These are phyloP conservation scores for Stenogyne calaminthoides DNA, from an alignment of 305 asterid genomes.

Conservation along the genomic window DNA sequence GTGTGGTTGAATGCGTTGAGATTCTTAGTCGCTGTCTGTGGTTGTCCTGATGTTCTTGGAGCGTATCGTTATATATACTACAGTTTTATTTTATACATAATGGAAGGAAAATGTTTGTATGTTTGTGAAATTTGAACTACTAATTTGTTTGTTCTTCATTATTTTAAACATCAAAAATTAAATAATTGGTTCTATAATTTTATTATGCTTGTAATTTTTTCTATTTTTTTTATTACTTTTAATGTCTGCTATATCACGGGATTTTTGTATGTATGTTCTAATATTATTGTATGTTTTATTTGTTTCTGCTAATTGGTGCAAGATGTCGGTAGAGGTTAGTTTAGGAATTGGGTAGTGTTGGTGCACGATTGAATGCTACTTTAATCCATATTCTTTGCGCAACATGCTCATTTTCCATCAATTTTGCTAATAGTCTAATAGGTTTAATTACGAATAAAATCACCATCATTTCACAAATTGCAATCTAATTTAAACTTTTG, in stretches of 20 bases:
- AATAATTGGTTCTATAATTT: too few species aligned
- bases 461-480: too few species aligned
- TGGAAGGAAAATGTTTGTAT: conserved; percentile 6
- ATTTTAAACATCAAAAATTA: too few species aligned
- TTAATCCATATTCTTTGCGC: background rate
- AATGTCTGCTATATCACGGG: conserved; percentile 20
- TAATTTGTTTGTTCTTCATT: background rate
- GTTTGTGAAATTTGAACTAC: background rate
- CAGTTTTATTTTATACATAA: background rate
- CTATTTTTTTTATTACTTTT: background rate
- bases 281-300: background rate
- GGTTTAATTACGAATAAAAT: too few species aligned
- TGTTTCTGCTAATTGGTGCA: background rate
- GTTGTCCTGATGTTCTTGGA: conserved; percentile 23
- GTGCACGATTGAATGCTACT: background rate
- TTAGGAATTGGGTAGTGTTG: conserved; percentile 2
- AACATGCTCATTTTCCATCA: background rate
- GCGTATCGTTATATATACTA: background rate
- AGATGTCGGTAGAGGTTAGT: conserved; percentile 36
- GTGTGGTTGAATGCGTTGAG: conserved; percentile 28
- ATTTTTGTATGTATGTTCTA: conserved; percentile 21
- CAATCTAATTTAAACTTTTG: too few species aligned
- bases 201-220: too few species aligned
- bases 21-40: conserved; percentile 24
- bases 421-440: too few species aligned